Evolutionary conservation across 306 rosid species (phyloP).

Genomic region (Trichosanthes truncata): DNA sequence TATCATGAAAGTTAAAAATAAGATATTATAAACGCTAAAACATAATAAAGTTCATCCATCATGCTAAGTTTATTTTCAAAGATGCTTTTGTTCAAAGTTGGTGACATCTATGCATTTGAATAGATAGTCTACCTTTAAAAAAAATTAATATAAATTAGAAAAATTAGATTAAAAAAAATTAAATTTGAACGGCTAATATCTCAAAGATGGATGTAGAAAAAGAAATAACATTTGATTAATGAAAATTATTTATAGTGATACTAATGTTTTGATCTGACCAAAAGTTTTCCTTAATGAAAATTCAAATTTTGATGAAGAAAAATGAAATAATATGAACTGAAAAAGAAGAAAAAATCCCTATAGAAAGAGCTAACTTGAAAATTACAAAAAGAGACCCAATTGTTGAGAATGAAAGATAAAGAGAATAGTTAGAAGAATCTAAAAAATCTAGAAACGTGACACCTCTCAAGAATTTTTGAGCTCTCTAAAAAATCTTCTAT

Average conservation of each 20-base stretch:
- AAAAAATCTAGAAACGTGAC: not conserved
- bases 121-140: not conserved
- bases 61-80: not conserved
- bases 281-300: no score
- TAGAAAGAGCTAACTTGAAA: no score
- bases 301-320: no score
- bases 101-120: not conserved
- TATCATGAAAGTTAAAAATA: not conserved
- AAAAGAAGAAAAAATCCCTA: no score
- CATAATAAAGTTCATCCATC: not conserved
- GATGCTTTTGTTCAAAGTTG: not conserved
- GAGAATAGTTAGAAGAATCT: not conserved
- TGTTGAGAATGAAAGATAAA: not conserved
- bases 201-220: no score
- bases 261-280: no score
- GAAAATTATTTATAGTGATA: no score
- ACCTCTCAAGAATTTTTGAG: not conserved
- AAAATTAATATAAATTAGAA: not conserved
- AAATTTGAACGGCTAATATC: no score
- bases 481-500: not conserved
- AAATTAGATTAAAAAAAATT: no score
- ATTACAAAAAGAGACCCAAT: no score
- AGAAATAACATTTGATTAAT: no score
- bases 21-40: not conserved
- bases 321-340: no score